Evolutionary conservation across 179 eudicot genomes (phyloP).

Genomic region (Spergularia azorica): DNA sequence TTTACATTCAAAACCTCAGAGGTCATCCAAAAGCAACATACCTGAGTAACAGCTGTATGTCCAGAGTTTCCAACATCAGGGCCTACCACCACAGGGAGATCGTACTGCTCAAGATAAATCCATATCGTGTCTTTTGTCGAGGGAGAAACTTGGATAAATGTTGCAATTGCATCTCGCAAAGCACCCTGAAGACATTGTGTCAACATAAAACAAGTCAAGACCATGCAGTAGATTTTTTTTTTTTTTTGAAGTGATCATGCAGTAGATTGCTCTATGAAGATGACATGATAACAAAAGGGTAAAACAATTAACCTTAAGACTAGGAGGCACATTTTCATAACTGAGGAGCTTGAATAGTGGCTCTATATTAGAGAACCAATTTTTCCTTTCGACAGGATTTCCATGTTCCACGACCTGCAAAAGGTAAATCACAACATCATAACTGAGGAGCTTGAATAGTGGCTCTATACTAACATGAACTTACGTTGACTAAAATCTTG

Average conservation of each 20-base stretch:
- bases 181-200: conserved; percentile 64
- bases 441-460: conserved; percentile 55
- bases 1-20: conserved; percentile 10
- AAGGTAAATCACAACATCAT: conserved; percentile 9
- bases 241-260: neutral
- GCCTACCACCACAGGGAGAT: conserved; percentile 95
- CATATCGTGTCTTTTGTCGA: conserved; percentile 80
- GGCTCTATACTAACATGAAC: conserved; percentile 71
- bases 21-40: conserved; percentile 23
- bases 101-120: conserved; percentile 95
- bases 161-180: conserved; percentile 72
- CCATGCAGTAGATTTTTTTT: neutral
- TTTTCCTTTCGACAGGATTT: conserved; percentile 72
- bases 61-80: conserved; percentile 58
- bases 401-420: conserved; percentile 84
- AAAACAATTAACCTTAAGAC: conserved; percentile 65
- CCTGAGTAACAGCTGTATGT: conserved; percentile 70
- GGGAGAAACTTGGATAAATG: conserved; percentile 78
- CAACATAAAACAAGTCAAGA: conserved; percentile 21
- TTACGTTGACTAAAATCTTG: neutral
- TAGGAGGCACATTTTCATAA: conserved; percentile 97
- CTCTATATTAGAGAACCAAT: conserved; percentile 97
- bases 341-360: conserved; percentile 97
- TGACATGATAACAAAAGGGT: neutral
- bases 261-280: neutral